Evolutionary conservation across 345 rosid genomes (phyloP).

Genomic region (Hibiscus trionum): DNA sequence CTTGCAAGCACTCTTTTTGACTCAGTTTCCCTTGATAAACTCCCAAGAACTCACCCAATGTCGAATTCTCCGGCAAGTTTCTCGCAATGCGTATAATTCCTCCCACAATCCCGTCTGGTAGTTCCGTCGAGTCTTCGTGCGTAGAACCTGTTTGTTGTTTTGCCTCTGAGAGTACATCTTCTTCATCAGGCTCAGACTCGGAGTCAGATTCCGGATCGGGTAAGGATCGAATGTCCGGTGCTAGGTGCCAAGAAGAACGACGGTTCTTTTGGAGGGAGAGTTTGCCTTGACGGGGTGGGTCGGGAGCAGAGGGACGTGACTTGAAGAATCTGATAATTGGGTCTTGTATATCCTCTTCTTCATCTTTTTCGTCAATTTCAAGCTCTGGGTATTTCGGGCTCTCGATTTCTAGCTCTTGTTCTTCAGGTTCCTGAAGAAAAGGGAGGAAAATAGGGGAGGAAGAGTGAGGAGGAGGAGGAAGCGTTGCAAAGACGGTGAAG

Average conservation of each 20-base stretch:
- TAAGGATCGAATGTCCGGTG: conserved; percentile 27
- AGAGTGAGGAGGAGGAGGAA: conserved; percentile 18
- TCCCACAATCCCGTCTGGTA: conserved; percentile 21
- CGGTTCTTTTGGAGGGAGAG: conserved; percentile 56
- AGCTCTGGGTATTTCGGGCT: neutral
- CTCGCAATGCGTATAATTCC: conserved; percentile 51
- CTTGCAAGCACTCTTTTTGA: conserved; percentile 41
- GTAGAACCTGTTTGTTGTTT: conserved; percentile 14
- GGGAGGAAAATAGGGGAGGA: conserved; percentile 56
- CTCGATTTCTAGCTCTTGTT: neutral
- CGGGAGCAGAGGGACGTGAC: conserved; percentile 37
- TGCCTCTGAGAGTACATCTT: conserved; percentile 5
- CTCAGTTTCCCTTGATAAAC: conserved; percentile 36
- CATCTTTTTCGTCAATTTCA: conserved; percentile 20
- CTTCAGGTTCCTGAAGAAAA: conserved; percentile 32
- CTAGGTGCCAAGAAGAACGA: conserved; percentile 64
- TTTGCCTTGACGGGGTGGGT: conserved; percentile 45
- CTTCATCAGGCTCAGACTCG: conserved; percentile 6
- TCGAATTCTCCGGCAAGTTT: conserved; percentile 41
- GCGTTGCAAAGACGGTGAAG: conserved; percentile 28
- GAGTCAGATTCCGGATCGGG: conserved; percentile 18
- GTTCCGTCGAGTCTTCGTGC: conserved; percentile 8
- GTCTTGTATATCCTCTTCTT: conserved; percentile 28
- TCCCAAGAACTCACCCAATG: conserved; percentile 60
- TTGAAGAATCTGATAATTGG: conserved; percentile 65